Percentiles rank a stretch among this genome's conserved stretches.
These are phyloP conservation scores for Brettanomyces naardenensis DNA, from an alignment of 805 yeast species.

Conservation along the genomic window DNA sequence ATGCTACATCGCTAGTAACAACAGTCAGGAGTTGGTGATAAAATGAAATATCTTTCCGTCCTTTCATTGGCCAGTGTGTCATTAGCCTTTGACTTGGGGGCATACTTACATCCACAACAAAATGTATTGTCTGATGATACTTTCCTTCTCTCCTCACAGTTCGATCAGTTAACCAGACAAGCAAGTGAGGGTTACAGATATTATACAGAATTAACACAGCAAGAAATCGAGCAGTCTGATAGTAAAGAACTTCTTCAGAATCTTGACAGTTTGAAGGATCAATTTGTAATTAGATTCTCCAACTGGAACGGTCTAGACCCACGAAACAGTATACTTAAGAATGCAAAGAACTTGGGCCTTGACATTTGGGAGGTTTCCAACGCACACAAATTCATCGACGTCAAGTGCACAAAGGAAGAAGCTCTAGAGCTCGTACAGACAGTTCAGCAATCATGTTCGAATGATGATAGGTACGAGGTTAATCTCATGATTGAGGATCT, in stretches of 20 bases:
- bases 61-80: no score
- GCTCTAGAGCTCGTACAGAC: slow-evolving; percentile 15
- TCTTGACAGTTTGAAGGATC: slow-evolving; percentile 24
- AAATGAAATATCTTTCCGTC: no score
- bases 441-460: slow-evolving; percentile 4
- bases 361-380: slow-evolving; percentile 44
- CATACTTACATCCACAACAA: no score
- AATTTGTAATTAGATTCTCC: slow-evolving; percentile 37
- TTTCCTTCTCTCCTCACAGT: no score
- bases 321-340: slow-evolving; percentile 16
- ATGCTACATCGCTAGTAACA: no score
- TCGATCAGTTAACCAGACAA: no score
- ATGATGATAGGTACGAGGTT: slow-evolving; percentile 19
- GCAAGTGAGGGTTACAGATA: slow-evolving; percentile 2
- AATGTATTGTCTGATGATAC: no score
- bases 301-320: slow-evolving; percentile 19
- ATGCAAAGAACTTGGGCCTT: slow-evolving; percentile 13
- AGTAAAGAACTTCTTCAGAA: slow-evolving; percentile 1
- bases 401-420: slow-evolving; percentile 23
- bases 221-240: slow-evolving; percentile 2
- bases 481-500: slow-evolving; percentile 47
- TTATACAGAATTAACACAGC: neutral
- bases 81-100: no score
- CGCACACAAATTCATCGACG: slow-evolving; percentile 38
- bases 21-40: no score